Conservation (phyloP, 805 yeast genomes). For the Ogataea nitratoaversa region DNA sequence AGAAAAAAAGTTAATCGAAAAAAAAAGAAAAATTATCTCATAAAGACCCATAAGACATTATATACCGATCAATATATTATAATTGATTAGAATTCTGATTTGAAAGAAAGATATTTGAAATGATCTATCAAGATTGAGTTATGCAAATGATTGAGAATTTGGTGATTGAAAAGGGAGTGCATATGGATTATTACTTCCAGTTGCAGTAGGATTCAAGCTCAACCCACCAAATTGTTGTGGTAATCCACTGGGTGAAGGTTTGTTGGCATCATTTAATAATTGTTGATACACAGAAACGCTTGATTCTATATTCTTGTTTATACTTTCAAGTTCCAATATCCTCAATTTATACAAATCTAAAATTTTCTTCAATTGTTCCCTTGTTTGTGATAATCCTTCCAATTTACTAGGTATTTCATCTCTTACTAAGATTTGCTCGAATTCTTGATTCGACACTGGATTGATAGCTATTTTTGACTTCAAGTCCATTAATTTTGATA, state of each 20-base stretch:
- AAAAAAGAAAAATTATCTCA: too few species aligned
- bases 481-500: conserved; percentile 46
- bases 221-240: conserved; percentile 5
- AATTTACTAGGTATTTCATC: conserved; percentile 69
- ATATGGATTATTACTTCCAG: conserved; percentile 8
- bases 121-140: too few species aligned
- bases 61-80: too few species aligned
- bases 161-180: not conserved
- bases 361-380: conserved; percentile 68
- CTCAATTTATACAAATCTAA: conserved; percentile 75
- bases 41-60: too few species aligned
- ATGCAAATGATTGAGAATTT: not conserved
- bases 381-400: conserved; percentile 64
- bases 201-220: conserved; percentile 7
- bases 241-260: conserved; percentile 5
- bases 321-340: conserved; percentile 69
- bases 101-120: too few species aligned
- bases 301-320: conserved; percentile 64
- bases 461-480: conserved; percentile 32
- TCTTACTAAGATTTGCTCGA: conserved; percentile 38
- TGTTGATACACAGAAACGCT: conserved; percentile 70
- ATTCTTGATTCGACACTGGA: conserved; percentile 31
- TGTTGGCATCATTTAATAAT: conserved; percentile 31
- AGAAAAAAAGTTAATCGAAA: too few species aligned
- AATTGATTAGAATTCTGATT: too few species aligned